Base-by-base conservation (phyloP, 1,284 basidiomycete genomes). In the Psilocybe mexicana region DNA sequence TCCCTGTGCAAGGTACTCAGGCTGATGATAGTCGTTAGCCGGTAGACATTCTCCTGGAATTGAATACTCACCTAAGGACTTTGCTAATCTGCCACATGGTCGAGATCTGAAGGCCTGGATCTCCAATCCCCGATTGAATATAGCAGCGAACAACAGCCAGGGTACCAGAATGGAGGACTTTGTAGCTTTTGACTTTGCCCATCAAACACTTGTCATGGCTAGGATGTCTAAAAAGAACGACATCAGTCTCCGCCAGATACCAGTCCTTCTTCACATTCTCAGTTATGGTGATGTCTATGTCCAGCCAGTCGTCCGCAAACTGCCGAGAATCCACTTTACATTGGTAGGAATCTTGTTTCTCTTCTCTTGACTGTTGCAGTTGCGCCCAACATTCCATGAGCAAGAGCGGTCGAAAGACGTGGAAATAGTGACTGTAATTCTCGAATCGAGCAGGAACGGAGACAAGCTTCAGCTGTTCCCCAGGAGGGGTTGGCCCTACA, bases 341-440 rank as follows among this genome's bases (percentile, higher is more conserved):
- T 23, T 81, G 76, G 57, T 86, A 81, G 1, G 74, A 72, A 7
- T 86, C 81, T 42, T 77, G 78, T 4, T 68, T 67, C 54, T 87
- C 83, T 57, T 91, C 86, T 66, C 93, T 90, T 30, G 93, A 85
- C 69, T 93, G 84, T 36, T 78, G 69, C 56, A 98, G 82, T 68
- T 98, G 94, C 30, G 91, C 86, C 96, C 97, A 98, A 62, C 92
- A 89, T 74, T 99, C 97, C 59, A 93, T 80, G 33, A 96, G 76
- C 25, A 98, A 78, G n/a, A 99, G 79, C 1, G 97, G 94, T 64
- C 94, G 86, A 68, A 97, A 94, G 26, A 89, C 78, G 26, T 77
- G 76, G 43, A 85, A 81, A 72, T 97, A 99, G 33, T 94, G 83
- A 3, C 77, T 70, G 53, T 87, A 82, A 58, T 84, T 81, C 2